Evolutionary conservation across 352 stramenopile species (phyloP).

Genomic region (Pythium plurisporium): DNA sequence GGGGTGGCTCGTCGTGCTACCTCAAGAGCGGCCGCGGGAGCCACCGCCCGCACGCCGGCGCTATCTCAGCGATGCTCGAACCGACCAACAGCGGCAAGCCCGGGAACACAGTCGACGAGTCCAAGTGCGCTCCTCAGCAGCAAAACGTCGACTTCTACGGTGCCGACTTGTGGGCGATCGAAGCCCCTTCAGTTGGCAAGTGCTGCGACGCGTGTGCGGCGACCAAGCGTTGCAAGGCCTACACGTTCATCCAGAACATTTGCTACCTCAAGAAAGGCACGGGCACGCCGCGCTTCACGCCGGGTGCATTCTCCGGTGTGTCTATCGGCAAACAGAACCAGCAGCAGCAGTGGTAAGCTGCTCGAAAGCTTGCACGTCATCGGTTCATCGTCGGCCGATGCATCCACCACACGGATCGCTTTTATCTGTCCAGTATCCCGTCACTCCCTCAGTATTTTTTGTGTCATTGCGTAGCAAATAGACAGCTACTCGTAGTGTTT

Average conservation of each 20-base stretch:
- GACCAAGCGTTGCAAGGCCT: conserved; percentile 32
- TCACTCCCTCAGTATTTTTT: not conserved
- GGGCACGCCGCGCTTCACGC: conserved; percentile 24
- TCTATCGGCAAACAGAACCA: not conserved
- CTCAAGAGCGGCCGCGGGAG: conserved; percentile 16
- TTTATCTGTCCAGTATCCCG: not conserved
- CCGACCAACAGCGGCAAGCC: not conserved
- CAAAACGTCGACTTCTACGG: conserved; percentile 49
- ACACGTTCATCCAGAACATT: conserved; percentile 55
- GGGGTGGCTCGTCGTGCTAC: conserved; percentile 18
- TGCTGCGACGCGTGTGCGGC: conserved; percentile 47
- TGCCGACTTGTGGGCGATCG: conserved; percentile 34
- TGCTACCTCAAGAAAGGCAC: conserved; percentile 51
- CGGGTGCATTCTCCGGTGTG: conserved; percentile 32
- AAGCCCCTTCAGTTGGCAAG: conserved; percentile 28
- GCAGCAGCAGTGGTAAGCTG: conserved; percentile 3
- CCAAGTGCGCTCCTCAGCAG: conserved; percentile 30
- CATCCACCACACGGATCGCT: not conserved
- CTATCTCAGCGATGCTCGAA: conserved; percentile 4
- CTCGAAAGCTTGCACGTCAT: no score
- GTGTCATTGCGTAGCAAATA: conserved; percentile 7
- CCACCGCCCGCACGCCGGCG: not conserved
- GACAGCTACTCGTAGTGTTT: no score
- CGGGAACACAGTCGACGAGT: not conserved
- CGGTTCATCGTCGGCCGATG: no score